Conservation (phyloP, 495 filamentous ascomycete species). For the Monascus purpureus region DNA sequence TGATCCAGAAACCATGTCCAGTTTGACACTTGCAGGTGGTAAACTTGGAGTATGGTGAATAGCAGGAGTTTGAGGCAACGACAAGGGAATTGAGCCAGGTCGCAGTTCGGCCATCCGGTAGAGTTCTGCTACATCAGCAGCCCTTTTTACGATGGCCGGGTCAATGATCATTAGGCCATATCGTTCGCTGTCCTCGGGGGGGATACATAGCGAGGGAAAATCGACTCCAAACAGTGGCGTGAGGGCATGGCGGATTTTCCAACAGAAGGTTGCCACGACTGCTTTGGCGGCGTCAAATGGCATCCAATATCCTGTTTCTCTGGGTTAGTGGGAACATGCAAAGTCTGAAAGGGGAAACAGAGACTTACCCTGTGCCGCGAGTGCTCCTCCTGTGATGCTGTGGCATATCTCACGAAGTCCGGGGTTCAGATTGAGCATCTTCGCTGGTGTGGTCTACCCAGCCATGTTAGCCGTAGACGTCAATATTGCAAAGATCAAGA, state of each 20-base stretch:
- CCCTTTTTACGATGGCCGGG: slow-evolving; percentile 38
- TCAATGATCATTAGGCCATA: slow-evolving; percentile 60
- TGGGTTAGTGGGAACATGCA: too few relatives aligned
- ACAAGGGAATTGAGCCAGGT: slow-evolving; percentile 3
- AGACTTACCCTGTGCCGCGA: slow-evolving; percentile 69
- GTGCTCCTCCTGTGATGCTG: slow-evolving; percentile 86
- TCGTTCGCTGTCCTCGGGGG: slow-evolving; percentile 35
- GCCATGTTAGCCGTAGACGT: slow-evolving; percentile 6
- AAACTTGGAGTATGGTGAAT: slow-evolving; percentile 2
- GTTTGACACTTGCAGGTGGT: slow-evolving; percentile 5
- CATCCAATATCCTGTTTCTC: slow-evolving; percentile 94
- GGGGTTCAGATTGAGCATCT: slow-evolving; percentile 62
- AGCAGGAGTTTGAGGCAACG: slow-evolving; percentile 7
- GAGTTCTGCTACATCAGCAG: slow-evolving; percentile 37
- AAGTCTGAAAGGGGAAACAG: too few relatives aligned
- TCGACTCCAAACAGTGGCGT: slow-evolving; percentile 77
- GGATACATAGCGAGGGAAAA: slow-evolving; percentile 63
- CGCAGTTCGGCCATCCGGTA: slow-evolving; percentile 25
- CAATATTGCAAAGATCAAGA: neutral
- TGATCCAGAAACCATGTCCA: neutral
- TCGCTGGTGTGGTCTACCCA: slow-evolving; percentile 67
- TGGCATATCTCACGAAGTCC: slow-evolving; percentile 77
- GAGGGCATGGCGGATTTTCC: slow-evolving; percentile 64
- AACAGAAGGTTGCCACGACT: slow-evolving; percentile 77
- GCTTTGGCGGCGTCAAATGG: slow-evolving; percentile 74